Evolutionary conservation across 768 basidiomycete genomes (phyloP).

Genomic region (Naganishia vaughanmartiniae): DNA sequence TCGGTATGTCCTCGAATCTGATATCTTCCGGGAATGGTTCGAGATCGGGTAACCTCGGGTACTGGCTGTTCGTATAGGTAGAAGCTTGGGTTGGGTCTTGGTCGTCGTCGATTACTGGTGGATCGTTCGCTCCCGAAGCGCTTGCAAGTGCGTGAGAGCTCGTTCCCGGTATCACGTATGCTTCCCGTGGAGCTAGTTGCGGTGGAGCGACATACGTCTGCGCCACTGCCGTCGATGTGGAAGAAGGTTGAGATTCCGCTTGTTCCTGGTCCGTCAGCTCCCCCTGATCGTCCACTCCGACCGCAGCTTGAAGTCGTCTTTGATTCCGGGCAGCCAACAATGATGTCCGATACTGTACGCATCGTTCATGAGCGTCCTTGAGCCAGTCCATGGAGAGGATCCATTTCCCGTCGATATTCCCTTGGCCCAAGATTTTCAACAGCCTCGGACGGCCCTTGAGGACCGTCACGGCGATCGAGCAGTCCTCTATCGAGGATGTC

Average conservation of each 20-base stretch:
- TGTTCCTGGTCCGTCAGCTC: not conserved
- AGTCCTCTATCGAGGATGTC: slow-evolving; percentile 32
- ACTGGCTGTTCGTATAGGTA: not conserved
- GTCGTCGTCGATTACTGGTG: slow-evolving; percentile 11
- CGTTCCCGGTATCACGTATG: slow-evolving; percentile 15
- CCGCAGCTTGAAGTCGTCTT: slow-evolving; percentile 7
- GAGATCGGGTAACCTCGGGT: slow-evolving; percentile 33
- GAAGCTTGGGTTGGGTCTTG: not conserved
- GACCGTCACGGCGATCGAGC: slow-evolving; percentile 38
- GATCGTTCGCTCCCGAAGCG: not conserved
- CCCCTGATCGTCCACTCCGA: slow-evolving; percentile 22
- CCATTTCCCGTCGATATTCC: slow-evolving; percentile 36
- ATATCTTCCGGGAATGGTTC: slow-evolving; percentile 38
- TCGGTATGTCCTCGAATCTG: slow-evolving; percentile 42
- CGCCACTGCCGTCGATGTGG: not conserved
- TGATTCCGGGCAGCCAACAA: slow-evolving; percentile 1
- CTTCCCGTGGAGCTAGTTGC: slow-evolving; percentile 5
- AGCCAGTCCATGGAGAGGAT: slow-evolving; percentile 40
- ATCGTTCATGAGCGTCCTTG: slow-evolving; percentile 36
- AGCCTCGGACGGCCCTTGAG: slow-evolving; percentile 44
- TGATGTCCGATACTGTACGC: slow-evolving; percentile 30
- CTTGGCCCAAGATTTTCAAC: slow-evolving; percentile 33
- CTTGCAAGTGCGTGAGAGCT: not conserved
- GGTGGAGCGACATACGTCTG: slow-evolving; percentile 16
- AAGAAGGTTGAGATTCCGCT: not conserved